phyloP scores from a whole-genome alignment of 148 eudicot genomes.

The Camellia japonica region DNA sequence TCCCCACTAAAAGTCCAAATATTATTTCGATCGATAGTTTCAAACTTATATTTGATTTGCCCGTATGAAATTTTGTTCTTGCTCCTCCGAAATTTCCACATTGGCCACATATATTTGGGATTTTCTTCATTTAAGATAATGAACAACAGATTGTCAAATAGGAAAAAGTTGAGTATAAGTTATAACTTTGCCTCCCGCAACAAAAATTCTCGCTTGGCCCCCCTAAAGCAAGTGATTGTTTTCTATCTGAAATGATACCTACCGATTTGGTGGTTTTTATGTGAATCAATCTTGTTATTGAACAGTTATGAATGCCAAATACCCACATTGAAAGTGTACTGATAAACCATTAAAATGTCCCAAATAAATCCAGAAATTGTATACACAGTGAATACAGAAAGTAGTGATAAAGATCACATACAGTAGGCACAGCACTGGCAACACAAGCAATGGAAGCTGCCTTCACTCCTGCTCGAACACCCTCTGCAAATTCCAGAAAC shows the following conservation, averaged over 20 bases:
- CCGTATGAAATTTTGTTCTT: too few relatives aligned
- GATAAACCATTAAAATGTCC: neutral
- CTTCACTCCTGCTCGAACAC: constrained; percentile 69
- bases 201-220: too few relatives aligned
- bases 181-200: too few relatives aligned
- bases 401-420: constrained; percentile 20
- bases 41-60: too few relatives aligned
- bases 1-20: too few relatives aligned
- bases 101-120: too few relatives aligned
- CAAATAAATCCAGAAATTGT: neutral
- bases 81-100: too few relatives aligned
- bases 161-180: too few relatives aligned
- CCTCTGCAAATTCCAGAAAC: constrained; percentile 43
- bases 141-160: too few relatives aligned
- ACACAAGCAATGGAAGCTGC: constrained; percentile 69
- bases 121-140: too few relatives aligned
- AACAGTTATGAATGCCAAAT: neutral
- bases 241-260: neutral
- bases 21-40: too few relatives aligned
- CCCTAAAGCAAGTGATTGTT: neutral
- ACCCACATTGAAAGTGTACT: neutral
- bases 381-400: neutral
- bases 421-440: constrained; percentile 68
- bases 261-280: neutral
- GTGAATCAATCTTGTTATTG: neutral